Base-by-base conservation (phyloP, 257 asterid genomes). In the Plantago ovata region DNA sequence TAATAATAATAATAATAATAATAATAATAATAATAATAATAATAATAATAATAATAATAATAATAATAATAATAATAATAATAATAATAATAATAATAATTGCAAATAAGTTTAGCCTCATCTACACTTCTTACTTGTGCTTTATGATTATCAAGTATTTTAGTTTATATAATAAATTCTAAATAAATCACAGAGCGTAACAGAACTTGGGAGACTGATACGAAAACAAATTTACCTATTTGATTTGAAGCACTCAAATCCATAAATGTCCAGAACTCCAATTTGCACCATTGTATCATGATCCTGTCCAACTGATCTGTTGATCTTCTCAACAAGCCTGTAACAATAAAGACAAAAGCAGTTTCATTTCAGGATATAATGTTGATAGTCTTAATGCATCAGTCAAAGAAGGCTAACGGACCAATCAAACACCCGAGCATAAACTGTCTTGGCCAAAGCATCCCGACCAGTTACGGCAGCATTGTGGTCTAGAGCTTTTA, bases 281-380 rank as follows among this genome's bases (percentile, higher is more conserved):
- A 93, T 84, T 69, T 82, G 94, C 24, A 86, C 76, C 83, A 64
- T 85, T 38, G 99, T 89, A 68, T 89, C 79, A 40, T 55, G 82
- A 79, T 93, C 99, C 78, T 93, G 99, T 62, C 99, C 99, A 68
- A 93, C 99, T 56, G 99, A 89, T 75, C 82, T 71, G 67, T 93
- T 93, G 62, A 93, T 81, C 79, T 84, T 93, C 38, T 93, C 96
- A 69, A 93, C 99, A 71, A 93, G 95, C 99, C 99, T 93, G 89
- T 61, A 79, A 75, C 66, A 72, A 22, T 16, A 3, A 58, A 72
- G 36, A 7, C n/a, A 41, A 36, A 63, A 53, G 55, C 58, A 42
- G 53, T 60, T 19, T 22, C 9, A 12, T 50, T 53, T 69, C 77
- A 61, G 15, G 8, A 32, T 22, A 61, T 50, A 50, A 43, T 60